These are phyloP conservation scores for Flaveria sonorensis DNA, from an alignment of 129 eudicot genomes.

Conservation along the genomic window DNA sequence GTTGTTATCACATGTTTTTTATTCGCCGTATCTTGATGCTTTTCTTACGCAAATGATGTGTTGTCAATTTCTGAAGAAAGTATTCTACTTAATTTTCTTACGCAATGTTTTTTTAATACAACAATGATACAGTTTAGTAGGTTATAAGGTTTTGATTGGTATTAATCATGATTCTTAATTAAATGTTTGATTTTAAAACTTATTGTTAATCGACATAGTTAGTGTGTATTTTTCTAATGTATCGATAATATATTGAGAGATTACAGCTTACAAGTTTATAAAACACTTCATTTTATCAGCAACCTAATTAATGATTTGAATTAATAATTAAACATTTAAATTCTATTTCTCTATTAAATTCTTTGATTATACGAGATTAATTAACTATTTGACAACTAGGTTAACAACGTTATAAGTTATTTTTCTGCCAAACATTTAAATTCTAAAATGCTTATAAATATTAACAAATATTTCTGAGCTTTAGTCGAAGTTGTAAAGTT, in stretches of 20 bases:
- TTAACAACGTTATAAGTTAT: not conserved
- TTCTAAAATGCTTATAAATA: not conserved
- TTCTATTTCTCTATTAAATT: too few species aligned
- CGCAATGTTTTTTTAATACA: not conserved
- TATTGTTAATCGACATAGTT: too few species aligned
- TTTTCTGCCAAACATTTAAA: not conserved
- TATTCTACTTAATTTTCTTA: not conserved
- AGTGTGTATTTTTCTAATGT: too few species aligned
- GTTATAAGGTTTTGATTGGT: not conserved
- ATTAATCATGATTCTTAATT: not conserved
- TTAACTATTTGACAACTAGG: too few species aligned
- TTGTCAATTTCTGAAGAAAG: not conserved
- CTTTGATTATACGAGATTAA: not conserved
- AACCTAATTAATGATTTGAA: not conserved
- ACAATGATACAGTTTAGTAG: not conserved
- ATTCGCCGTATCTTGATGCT: constrained; percentile 1
- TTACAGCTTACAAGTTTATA: too few species aligned
- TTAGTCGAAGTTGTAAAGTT: not conserved
- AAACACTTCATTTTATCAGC: too few species aligned
- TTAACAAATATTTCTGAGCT: not conserved
- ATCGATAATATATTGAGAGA: too few species aligned
- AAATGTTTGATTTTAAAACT: too few species aligned
- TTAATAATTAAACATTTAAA: not conserved
- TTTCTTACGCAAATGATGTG: too few species aligned
- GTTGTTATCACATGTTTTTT: constrained; percentile 9